phyloP scores from a whole-genome alignment of 257 asterid genomes.

The Scutellaria baicalensis region DNA sequence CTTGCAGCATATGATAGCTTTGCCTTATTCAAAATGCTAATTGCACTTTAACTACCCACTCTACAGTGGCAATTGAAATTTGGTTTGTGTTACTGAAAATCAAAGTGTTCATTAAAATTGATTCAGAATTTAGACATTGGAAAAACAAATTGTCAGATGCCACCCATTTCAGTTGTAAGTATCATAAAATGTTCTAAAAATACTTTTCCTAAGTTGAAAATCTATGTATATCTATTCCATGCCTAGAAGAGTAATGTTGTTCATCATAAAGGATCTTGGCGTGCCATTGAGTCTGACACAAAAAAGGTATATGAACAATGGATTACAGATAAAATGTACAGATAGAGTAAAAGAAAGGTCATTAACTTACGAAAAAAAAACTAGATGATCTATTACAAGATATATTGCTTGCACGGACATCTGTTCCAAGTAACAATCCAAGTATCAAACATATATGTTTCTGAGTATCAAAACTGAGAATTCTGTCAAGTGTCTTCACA shows the following conservation, averaged over 20 bases:
- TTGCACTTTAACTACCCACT: not conserved
- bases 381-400: not conserved
- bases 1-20: not conserved
- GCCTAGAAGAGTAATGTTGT: no score
- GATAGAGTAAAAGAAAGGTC: not conserved
- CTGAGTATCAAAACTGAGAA: not conserved
- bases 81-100: not conserved
- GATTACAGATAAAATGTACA: not conserved
- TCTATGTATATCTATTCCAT: no score
- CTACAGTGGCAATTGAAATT: not conserved
- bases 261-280: not conserved
- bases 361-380: not conserved
- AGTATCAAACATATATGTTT: not conserved
- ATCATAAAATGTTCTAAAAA: not conserved
- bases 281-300: not conserved
- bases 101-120: not conserved
- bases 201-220: no score
- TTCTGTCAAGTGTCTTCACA: no score
- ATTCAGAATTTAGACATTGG: not conserved
- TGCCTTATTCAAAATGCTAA: not conserved
- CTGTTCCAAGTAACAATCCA: not conserved
- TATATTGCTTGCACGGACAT: not conserved
- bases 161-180: not conserved
- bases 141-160: not conserved
- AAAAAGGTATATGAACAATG: not conserved